Evolutionary conservation across 192 early-diverging fungal genomes (phyloP), one percentile per base, ranked within the genome.

Genomic region (Coemansia sp.): DNA sequence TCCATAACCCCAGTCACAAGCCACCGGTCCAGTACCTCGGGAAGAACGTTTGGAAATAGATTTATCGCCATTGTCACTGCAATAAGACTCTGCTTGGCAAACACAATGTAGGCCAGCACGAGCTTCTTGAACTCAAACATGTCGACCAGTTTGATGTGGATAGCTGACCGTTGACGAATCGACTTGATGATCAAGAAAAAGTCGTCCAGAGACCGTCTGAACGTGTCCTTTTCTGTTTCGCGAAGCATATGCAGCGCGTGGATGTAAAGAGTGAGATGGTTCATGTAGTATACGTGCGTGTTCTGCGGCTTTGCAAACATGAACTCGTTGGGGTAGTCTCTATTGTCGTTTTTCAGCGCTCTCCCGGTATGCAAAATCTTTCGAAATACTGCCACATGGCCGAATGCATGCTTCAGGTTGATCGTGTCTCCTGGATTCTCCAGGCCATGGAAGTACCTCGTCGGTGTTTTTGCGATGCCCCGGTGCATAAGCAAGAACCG

Each of bases 161-260:
- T 25, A 10, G 57, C 41, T 17, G 67, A 47, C 1, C 68, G 64
- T 55, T 67, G 64, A 9, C 78, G 64, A 22, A 80, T 65, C n/a
- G 78, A 72, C 62, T 80, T 80, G 17, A 74, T 62, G 10, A 80
- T 67, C 15, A 62, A 28, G 56, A 53, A 80, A 65, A 80, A 80
- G 68, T 80, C 64, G 25, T 55, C 38, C n/a, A 55, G 25, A 47
- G 69, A 62, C 19, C n/a, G n/a, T 34, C 22, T 11, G 19, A 48
- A 45, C 38, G 37, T 50, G 19, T 19, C 25, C 10, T 37, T 30
- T 1, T 34, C 62, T 17, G 11, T 22, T 10, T 15, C 8, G 2
- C 57, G 50, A 23, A 70, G n/a, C 30, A 36, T 42, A 30, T 59
- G 63, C 29, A 80, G 48, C n/a, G 52, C 40, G 6, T 31, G 38